These are phyloP conservation scores for Kwoniella botswanensis DNA, from an alignment of 768 basidiomycete species.

Conservation along the genomic window DNA sequence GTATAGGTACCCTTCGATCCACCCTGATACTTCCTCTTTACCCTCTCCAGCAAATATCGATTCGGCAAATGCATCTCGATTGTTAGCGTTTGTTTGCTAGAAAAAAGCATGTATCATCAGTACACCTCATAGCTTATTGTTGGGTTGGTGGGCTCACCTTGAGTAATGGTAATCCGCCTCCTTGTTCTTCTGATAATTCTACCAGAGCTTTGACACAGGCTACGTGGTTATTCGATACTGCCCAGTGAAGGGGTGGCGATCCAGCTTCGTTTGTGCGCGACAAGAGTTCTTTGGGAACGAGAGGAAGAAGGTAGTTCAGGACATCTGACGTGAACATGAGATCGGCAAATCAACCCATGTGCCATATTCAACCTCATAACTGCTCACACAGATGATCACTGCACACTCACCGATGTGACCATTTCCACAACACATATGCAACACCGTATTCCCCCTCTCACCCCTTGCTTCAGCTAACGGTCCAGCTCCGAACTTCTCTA, in stretches of 20 bases:
- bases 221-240: constrained; percentile 80
- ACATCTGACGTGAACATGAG: constrained; percentile 64
- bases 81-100: constrained; percentile 50
- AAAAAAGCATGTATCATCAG: not conserved
- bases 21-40: constrained; percentile 57
- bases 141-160: constrained; percentile 56
- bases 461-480: constrained; percentile 65
- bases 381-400: not conserved
- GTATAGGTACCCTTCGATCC: constrained; percentile 65
- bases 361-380: too few relatives aligned
- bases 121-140: constrained; percentile 36
- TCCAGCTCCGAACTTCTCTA: constrained; percentile 65
- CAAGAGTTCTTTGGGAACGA: constrained; percentile 65
- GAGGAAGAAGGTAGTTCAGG: constrained; percentile 73
- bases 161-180: constrained; percentile 52
- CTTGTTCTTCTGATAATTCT: constrained; percentile 53
- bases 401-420: constrained; percentile 74
- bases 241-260: constrained; percentile 92
- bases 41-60: constrained; percentile 56
- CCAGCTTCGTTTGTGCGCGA: constrained; percentile 70
- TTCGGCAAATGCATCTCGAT: constrained; percentile 55
- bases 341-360: too few relatives aligned
- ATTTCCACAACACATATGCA: constrained; percentile 89
- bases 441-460: constrained; percentile 74
- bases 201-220: constrained; percentile 51